Percentiles rank a stretch among this genome's conserved stretches.
Evolutionary conservation across 2,329 filamentous ascomycete species (phyloP).

Genomic region (Epichloe baconii): DNA sequence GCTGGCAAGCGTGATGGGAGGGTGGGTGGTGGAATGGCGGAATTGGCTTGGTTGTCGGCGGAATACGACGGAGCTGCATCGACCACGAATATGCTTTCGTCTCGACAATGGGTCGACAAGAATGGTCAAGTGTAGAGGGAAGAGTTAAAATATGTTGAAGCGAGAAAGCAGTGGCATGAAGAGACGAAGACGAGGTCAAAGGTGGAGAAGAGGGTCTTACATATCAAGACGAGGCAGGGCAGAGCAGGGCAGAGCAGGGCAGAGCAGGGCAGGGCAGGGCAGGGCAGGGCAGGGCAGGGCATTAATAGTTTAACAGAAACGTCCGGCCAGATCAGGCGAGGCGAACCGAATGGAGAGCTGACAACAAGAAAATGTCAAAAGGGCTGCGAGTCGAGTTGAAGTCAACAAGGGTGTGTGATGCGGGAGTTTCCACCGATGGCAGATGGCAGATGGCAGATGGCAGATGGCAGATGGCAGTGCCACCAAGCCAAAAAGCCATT

Average conservation of each 20-base stretch:
- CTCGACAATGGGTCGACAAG: too few relatives aligned
- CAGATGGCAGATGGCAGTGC: neutral
- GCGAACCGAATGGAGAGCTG: neutral
- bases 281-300: neutral
- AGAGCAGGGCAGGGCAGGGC: neutral
- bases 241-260: neutral
- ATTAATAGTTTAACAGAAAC: conserved; percentile 3
- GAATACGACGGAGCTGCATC: neutral
- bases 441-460: neutral
- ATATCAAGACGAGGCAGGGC: neutral
- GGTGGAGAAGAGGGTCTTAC: neutral
- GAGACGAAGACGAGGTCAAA: neutral
- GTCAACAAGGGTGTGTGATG: neutral
- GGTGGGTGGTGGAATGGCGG: neutral
- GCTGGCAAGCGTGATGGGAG: neutral
- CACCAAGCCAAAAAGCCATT: too few relatives aligned
- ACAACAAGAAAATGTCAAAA: neutral
- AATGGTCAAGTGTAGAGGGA: neutral
- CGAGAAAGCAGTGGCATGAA: neutral
- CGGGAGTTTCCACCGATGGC: too few relatives aligned
- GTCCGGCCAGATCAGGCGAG: neutral
- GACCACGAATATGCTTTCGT: too few relatives aligned
- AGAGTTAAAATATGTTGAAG: neutral
- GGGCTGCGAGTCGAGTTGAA: neutral
- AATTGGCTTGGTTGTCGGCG: neutral